A percentile compares a stretch with the other conserved stretches of the same genome.
These are phyloP conservation scores for Kwoniella botswanensis DNA, from an alignment of 768 basidiomycete genomes.

Conservation along the genomic window DNA sequence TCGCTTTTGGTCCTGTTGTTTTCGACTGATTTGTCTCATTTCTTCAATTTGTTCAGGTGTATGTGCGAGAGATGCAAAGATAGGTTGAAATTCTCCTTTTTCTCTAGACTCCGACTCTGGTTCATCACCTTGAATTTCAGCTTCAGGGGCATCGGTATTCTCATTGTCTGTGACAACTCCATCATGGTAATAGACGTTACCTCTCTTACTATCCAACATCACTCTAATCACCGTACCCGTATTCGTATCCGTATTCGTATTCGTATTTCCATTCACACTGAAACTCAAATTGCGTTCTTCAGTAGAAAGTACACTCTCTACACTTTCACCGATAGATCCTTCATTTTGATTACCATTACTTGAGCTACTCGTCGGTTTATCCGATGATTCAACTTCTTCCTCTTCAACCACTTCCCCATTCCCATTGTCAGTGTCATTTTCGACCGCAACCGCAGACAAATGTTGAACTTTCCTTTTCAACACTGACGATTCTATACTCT, in stretches of 20 bases:
- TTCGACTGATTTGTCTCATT: constrained; percentile 31
- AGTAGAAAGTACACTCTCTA: not conserved
- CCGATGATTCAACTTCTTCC: not conserved
- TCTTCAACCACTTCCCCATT: constrained; percentile 5
- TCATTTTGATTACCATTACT: constrained; percentile 1
- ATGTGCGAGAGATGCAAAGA: constrained; percentile 48
- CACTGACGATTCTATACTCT: constrained; percentile 17
- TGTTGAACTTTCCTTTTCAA: constrained; percentile 22
- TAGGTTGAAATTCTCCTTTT: constrained; percentile 20
- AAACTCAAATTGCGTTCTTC: not conserved
- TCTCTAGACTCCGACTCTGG: not conserved
- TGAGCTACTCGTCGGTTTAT: not conserved
- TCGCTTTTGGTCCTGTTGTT: not conserved
- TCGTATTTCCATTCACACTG: not conserved
- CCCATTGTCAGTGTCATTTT: not conserved
- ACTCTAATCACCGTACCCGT: constrained; percentile 5
- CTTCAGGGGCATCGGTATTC: not conserved
- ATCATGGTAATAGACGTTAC: constrained; percentile 22
- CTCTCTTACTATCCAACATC: constrained; percentile 11
- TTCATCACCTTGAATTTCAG: not conserved
- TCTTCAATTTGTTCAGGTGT: constrained; percentile 47
- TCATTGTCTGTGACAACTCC: not conserved
- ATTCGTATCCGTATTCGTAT: not conserved
- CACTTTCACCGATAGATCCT: not conserved
- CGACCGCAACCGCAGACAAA: not conserved